These are phyloP conservation scores for Trichoderma lentiforme DNA, from an alignment of 2,329 filamentous ascomycete species.

Conservation along the genomic window DNA sequence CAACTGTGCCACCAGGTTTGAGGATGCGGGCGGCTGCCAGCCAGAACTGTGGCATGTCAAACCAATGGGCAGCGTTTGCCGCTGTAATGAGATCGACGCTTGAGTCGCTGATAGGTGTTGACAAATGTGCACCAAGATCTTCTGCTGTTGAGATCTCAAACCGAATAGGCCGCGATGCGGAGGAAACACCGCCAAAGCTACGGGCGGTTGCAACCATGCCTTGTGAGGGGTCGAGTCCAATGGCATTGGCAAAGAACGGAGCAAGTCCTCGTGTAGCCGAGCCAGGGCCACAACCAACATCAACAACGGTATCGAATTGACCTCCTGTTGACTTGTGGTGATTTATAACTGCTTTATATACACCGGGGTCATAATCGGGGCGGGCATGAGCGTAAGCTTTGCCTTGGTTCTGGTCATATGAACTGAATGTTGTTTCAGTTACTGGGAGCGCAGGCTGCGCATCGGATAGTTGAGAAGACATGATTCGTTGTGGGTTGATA, in stretches of 20 bases:
- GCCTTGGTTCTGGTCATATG: constrained; percentile 42
- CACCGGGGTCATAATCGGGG: constrained; percentile 37
- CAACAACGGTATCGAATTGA: constrained; percentile 41
- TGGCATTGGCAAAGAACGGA: background rate
- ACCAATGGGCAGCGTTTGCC: constrained; percentile 56
- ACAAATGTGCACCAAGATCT: background rate
- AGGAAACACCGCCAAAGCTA: background rate
- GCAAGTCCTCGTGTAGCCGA: constrained; percentile 35
- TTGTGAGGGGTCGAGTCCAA: background rate
- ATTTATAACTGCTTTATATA: constrained; percentile 34
- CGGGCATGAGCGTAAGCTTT: constrained; percentile 42
- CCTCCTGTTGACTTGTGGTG: constrained; percentile 48
- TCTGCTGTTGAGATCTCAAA: background rate
- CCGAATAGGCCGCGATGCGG: background rate
- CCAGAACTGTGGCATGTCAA: constrained; percentile 53
- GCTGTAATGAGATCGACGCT: background rate
- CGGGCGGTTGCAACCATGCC: background rate
- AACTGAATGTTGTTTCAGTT: constrained; percentile 40
- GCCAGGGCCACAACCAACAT: constrained; percentile 58
- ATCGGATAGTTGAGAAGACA: background rate
- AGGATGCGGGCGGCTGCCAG: constrained; percentile 42
- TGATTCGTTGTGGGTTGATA: background rate
- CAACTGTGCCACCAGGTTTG: constrained; percentile 52
- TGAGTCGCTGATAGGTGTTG: background rate
- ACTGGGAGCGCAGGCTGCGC: background rate